Base-by-base conservation (phyloP, 805 yeast species). In the Aciculoconidium aculeatum region DNA sequence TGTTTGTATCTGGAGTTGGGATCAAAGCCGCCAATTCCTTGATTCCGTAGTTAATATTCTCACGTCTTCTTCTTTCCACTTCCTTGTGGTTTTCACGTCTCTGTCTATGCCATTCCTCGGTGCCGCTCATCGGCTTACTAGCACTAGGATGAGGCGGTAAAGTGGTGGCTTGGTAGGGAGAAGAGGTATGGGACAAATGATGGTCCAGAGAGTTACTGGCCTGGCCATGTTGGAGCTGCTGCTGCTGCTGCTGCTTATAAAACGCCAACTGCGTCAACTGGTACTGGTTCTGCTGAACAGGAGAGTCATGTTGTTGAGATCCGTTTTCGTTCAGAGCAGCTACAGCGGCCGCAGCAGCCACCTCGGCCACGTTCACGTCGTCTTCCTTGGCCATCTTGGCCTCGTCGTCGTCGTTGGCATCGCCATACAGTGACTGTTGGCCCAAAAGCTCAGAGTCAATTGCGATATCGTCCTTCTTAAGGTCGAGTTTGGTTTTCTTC, bases 81-180 rank as follows among this genome's bases (percentile, higher is more conserved):
- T 88, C 96, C 58, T 87, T 88, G 64, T 92, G 98, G 57, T 86
- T 88, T 45, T 84, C 84, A 47, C 82, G 79, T 47, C 96, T 77
- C 51, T 77, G 75, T 37, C 70, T 70, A 50, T 80, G 86, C 90
- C 92, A 83, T 53, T 82, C 94, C 25, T 79, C 85, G 17, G 80
- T 58, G n/a, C 92, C 92, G 25, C 79, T 80, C 7, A 61, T 50
- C 3, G 88, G 85, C 53, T 76, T 78, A 35, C 35, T 37, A 13
- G 37, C 35, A 18, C 38, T 35, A 14, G 42, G 39, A n/a, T n/a
- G n/a, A 1, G 42, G 45, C 1, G 55, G 52, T 32, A 58, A 47
- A 4, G 60, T 53, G 15, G 65, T 58, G n/a, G 64, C 61, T 36
- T 53, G 62, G 45, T 53, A 48, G 7, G 41, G 32, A 8, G 36